phyloP scores from a whole-genome alignment of 2,329 filamentous ascomycete species.

The Cordyceps cateniannulata region DNA sequence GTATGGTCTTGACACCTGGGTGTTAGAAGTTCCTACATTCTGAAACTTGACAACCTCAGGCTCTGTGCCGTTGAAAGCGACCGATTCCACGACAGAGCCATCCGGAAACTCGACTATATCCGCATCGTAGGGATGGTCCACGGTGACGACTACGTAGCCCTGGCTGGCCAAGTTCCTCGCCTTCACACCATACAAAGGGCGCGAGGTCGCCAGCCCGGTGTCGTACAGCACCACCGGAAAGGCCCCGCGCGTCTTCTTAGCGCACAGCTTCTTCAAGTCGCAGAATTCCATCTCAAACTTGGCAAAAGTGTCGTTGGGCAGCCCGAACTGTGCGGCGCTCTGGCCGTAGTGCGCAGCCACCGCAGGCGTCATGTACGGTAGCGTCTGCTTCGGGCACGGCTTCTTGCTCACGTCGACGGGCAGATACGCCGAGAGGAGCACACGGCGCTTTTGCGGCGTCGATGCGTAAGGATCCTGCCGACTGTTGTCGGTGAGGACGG shows the following conservation, averaged over 20 bases:
- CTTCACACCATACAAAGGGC: constrained; percentile 32
- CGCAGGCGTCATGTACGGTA: constrained; percentile 29
- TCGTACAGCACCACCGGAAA: constrained; percentile 32
- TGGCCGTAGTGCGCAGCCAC: constrained; percentile 25
- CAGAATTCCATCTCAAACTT: constrained; percentile 23
- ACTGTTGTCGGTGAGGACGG: constrained; percentile 23
- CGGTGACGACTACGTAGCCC: constrained; percentile 36
- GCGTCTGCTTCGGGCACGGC: constrained; percentile 16
- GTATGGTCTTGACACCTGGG: neutral
- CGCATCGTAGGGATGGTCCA: constrained; percentile 41
- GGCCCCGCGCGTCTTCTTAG: constrained; percentile 8
- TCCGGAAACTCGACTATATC: constrained; percentile 36
- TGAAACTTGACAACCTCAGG: constrained; percentile 4
- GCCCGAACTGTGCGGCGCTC: constrained; percentile 20
- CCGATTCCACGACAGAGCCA: constrained; percentile 20
- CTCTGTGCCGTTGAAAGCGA: constrained; percentile 18
- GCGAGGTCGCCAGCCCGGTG: constrained; percentile 32
- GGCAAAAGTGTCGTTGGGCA: constrained; percentile 26
- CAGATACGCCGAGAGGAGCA: constrained; percentile 26
- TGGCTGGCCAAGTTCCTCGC: constrained; percentile 36
- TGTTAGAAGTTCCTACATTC: neutral
- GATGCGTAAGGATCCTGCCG: constrained; percentile 27
- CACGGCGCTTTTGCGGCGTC: constrained; percentile 19
- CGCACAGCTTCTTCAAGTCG: constrained; percentile 12
- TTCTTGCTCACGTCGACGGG: constrained; percentile 20